Conservation (phyloP, 441 rosid species). For the Flueggea neowawraea region DNA sequence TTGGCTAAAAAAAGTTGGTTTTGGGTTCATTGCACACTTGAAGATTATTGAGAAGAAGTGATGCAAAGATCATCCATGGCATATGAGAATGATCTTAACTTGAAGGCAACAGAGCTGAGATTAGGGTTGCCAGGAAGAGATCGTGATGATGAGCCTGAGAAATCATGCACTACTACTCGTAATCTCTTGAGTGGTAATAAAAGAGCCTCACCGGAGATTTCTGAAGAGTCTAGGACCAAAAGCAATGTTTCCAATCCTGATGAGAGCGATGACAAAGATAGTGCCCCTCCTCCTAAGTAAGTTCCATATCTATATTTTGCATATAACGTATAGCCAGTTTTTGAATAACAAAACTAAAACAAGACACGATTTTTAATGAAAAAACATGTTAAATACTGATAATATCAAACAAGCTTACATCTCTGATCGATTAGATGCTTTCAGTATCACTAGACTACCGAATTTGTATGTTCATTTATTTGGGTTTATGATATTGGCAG, state of each 20-base stretch:
- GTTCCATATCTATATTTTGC: not conserved
- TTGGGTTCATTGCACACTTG: too few relatives aligned
- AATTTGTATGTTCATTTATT: not conserved
- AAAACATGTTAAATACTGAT: not conserved
- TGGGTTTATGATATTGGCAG: conserved; percentile 26
- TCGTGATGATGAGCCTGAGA: conserved; percentile 27
- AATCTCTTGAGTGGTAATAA: conserved; percentile 37
- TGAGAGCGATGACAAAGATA: conserved; percentile 16
- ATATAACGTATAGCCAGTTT: not conserved
- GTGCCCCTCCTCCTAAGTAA: conserved; percentile 31
- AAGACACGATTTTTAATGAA: too few relatives aligned
- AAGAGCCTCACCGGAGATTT: conserved; percentile 36
- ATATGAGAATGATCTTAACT: conserved; percentile 47
- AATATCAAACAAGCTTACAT: too few relatives aligned
- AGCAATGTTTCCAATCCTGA: conserved; percentile 12
- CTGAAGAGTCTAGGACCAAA: conserved; percentile 19
- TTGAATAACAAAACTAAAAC: too few relatives aligned
- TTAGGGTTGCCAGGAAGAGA: conserved; percentile 73
- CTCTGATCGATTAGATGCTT: too few relatives aligned
- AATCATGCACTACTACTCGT: conserved; percentile 12
- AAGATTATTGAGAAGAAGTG: not conserved
- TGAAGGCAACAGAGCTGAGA: conserved; percentile 82
- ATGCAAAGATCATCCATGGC: conserved; percentile 16
- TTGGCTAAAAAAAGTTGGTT: too few relatives aligned
- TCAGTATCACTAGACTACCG: too few relatives aligned